Evolutionary conservation across 2,329 filamentous ascomycete species (phyloP).

Genomic region (Nigrograna mackinnonii): DNA sequence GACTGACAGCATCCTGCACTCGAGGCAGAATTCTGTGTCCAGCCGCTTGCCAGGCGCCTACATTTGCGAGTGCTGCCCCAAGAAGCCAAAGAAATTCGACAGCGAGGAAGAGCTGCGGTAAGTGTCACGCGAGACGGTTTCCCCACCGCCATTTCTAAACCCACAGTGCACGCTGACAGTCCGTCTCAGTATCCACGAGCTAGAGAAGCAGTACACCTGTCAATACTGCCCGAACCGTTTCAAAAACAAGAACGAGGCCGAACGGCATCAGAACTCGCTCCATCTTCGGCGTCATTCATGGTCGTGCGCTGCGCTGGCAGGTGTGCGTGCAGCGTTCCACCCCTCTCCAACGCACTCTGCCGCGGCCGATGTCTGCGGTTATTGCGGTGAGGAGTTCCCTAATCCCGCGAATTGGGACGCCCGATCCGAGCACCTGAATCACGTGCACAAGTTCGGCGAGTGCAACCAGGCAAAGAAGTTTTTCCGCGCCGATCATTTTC

Average conservation of each 20-base stretch:
- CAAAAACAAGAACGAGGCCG: slow-evolving; percentile 98
- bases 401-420: slow-evolving; percentile 89
- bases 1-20: slow-evolving; percentile 45
- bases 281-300: slow-evolving; percentile 92
- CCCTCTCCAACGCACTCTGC: slow-evolving; percentile 68
- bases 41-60: slow-evolving; percentile 60
- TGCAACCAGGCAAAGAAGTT: slow-evolving; percentile 99
- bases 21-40: slow-evolving; percentile 53
- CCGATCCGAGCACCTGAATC: slow-evolving; percentile 83
- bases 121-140: slow-evolving; percentile 41
- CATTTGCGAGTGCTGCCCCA: slow-evolving; percentile 94
- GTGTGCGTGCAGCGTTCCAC: slow-evolving; percentile 82
- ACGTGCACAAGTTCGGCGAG: slow-evolving; percentile 94
- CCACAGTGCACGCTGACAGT: slow-evolving; percentile 17
- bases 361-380: slow-evolving; percentile 81
- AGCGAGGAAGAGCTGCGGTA: slow-evolving; percentile 82
- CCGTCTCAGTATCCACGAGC: slow-evolving; percentile 75
- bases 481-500: slow-evolving; percentile 95
- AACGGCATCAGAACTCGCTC: slow-evolving; percentile 93
- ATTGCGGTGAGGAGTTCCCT: slow-evolving; percentile 90
- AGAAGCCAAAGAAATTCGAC: slow-evolving; percentile 96
- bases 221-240: slow-evolving; percentile 92
- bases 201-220: slow-evolving; percentile 96
- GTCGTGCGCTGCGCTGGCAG: slow-evolving; percentile 86
- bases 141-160: slow-evolving; percentile 27